These are phyloP conservation scores for Zygoascus ofunaensis DNA, from an alignment of 805 yeast genomes.

Conservation along the genomic window DNA sequence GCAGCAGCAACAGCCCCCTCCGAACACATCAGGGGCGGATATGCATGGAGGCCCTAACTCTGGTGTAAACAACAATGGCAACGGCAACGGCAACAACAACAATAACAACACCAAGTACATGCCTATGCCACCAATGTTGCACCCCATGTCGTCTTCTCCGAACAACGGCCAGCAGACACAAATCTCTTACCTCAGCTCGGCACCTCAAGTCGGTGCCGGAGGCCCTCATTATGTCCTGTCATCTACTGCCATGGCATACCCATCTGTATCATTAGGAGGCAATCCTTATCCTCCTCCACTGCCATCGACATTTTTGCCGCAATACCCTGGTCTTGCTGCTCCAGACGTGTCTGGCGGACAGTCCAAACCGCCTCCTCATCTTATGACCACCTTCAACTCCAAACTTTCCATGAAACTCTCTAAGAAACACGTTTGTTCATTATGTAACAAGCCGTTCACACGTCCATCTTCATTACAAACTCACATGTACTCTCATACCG, in stretches of 20 bases:
- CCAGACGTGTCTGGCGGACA: background rate
- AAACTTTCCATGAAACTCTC: constrained; percentile 14
- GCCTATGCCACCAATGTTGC: background rate
- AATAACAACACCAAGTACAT: background rate
- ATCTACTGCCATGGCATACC: background rate
- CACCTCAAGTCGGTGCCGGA: background rate
- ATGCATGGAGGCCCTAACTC: background rate
- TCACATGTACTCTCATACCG: constrained; percentile 75
- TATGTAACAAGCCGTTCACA: constrained; percentile 71
- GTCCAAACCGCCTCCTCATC: constrained; percentile 17
- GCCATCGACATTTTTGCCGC: background rate
- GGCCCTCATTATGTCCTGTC: background rate
- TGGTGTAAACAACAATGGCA: too few species aligned
- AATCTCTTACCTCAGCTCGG: background rate
- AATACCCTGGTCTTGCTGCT: constrained; percentile 1
- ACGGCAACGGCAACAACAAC: too few species aligned
- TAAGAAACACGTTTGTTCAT: constrained; percentile 31
- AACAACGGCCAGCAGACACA: background rate
- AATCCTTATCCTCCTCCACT: background rate
- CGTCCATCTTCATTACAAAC: constrained; percentile 78
- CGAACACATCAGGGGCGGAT: background rate
- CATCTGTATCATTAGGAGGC: background rate
- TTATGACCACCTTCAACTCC: constrained; percentile 20
- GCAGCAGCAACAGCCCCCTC: constrained; percentile 2
- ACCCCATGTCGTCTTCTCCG: background rate